Base-by-base conservation (phyloP, 2,329 filamentous ascomycete species). In the Exophiala dermatitidis region DNA sequence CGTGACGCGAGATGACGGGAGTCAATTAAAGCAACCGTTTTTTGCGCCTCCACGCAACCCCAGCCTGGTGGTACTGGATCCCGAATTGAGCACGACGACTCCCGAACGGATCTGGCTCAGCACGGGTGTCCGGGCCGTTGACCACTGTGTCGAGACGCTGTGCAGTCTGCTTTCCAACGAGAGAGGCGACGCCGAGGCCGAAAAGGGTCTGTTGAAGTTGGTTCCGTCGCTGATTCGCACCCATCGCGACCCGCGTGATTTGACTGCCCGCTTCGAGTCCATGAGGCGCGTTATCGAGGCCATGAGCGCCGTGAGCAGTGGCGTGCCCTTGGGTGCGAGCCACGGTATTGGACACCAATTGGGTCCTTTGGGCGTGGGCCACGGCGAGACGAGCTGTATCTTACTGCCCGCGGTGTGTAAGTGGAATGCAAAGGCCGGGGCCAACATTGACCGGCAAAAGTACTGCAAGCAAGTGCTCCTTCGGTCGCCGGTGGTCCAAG, bases 321-420 rank as follows among this genome's bases (percentile, higher is more conserved):
- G 68, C 0, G 70, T 72, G 26, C 66, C 73, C n/a, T 57, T 78
- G 33, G 76, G 74, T 1, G 74, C 72, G 3, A 75, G 74, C 57
- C 75, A 79, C 59, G 76, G 74, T 0, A 78, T 79, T 53, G 75
- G 75, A 3, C 76, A 79, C 61, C 75, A 73, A 65, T 69, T 79
- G 0, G 76, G 77, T 0, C 78, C 79, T 0, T 63, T 79, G 2
- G 79, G 79, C 0, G 79, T 83, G 1, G 75, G 77, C 0, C 80
- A 84, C 61, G 80, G 80, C 7, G 79, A 81, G 64, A 83, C 79
- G 30, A 80, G 76, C 59, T 83, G 75, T 62, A 74, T 77, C 43
- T 68, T 80, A 51, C 69, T 77, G 34, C 79, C 80, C 0, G 72
- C 75, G 0, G 78, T 83, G 4, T 77, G 77, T 62, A 77, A 76